phyloP scores from a whole-genome alignment of 202 grass and related monocot species.

The Schoenoplectus triqueter region DNA sequence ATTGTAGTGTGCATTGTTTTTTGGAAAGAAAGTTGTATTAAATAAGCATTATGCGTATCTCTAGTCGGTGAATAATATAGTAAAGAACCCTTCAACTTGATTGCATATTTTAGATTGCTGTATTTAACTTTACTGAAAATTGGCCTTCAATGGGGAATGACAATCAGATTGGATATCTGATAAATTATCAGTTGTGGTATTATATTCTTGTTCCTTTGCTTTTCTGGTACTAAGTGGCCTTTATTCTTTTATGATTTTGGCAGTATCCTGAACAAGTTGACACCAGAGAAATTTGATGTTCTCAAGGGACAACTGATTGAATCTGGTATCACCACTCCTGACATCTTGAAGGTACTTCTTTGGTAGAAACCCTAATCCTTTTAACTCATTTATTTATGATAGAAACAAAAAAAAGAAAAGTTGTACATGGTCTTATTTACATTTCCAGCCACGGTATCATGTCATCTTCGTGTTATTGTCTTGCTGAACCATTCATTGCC shows the following conservation, averaged over 20 bases:
- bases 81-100: not conserved
- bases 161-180: not conserved
- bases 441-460: not conserved
- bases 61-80: not conserved
- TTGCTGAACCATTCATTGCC: not conserved
- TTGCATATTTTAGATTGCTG: not conserved
- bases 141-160: not conserved
- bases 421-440: not conserved
- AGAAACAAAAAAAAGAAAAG: not conserved
- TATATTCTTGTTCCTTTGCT: not conserved
- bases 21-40: not conserved
- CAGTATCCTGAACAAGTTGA: constrained; percentile 98
- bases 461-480: constrained; percentile 7
- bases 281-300: constrained; percentile 97
- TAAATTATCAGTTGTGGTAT: not conserved
- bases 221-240: not conserved
- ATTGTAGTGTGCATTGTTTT: not conserved
- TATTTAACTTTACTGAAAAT: not conserved
- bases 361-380: not conserved
- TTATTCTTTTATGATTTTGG: not conserved
- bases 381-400: not conserved
- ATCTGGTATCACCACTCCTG: constrained; percentile 83
- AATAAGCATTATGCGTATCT: not conserved
- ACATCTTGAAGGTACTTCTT: constrained; percentile 83
- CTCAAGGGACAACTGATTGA: constrained; percentile 84